Percentiles rank a stretch among this genome's conserved stretches.
These are phyloP conservation scores for Aspergillus conjunctus DNA, from an alignment of 495 filamentous ascomycete species.

Conservation along the genomic window DNA sequence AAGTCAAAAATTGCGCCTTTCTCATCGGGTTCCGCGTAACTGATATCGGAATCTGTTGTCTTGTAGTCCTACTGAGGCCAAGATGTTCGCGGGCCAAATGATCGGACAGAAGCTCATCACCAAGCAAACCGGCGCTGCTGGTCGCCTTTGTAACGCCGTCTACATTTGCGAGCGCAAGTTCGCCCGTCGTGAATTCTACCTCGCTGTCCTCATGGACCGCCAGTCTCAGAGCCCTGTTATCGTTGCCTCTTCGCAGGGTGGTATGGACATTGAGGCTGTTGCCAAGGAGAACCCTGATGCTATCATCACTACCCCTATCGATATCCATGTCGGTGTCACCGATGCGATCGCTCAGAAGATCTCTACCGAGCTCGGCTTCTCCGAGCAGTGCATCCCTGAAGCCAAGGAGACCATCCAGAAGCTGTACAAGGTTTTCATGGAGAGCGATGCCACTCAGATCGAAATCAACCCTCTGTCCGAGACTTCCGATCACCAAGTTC, in stretches of 20 bases:
- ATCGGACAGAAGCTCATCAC: conserved; percentile 99
- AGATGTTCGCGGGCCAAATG: conserved; percentile 98
- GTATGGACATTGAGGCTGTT: conserved; percentile 98
- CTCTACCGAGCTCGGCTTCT: conserved; percentile 91
- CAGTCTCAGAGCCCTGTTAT: conserved; percentile 89
- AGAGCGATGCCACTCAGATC: conserved; percentile 97
- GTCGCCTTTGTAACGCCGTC: conserved; percentile 91
- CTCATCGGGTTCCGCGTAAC: not conserved
- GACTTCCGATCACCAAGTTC: conserved; percentile 94
- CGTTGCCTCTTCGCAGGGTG: conserved; percentile 95
- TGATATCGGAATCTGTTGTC: conserved; percentile 23
- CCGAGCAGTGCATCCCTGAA: conserved; percentile 91
- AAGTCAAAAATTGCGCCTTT: conserved; percentile 32
- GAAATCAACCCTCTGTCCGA: conserved; percentile 99
- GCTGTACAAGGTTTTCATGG: conserved; percentile 97
- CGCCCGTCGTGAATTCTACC: conserved; percentile 97
- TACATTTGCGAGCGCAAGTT: conserved; percentile 99
- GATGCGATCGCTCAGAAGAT: conserved; percentile 91
- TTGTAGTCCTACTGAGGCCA: conserved; percentile 74
- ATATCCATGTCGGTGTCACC: conserved; percentile 94
- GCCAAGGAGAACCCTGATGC: conserved; percentile 97
- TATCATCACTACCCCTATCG: conserved; percentile 87
- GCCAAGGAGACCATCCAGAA: conserved; percentile 96
- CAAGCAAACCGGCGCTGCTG: conserved; percentile 93
- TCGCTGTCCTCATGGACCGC: conserved; percentile 97